These are phyloP conservation scores for Lasiodiplodia sp. DNA, from an alignment of 2,329 filamentous ascomycete species.

Conservation along the genomic window DNA sequence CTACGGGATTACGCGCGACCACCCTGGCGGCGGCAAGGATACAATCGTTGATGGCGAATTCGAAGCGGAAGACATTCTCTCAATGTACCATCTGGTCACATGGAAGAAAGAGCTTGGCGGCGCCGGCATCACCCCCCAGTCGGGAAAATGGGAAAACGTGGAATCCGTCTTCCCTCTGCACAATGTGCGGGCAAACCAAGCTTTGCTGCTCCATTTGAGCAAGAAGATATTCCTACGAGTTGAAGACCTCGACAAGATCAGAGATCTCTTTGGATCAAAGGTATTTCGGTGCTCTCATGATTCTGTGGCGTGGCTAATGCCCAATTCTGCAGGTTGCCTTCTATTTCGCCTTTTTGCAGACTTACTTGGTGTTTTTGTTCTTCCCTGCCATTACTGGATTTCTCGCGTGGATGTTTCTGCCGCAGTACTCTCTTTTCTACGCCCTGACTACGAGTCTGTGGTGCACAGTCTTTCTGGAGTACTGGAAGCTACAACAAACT, in stretches of 20 bases:
- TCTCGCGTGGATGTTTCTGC: constrained; percentile 41
- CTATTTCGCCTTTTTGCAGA: constrained; percentile 46
- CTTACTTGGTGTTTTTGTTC: constrained; percentile 41
- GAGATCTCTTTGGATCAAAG: constrained; percentile 79
- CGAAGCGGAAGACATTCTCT: constrained; percentile 78
- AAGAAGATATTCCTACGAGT: constrained; percentile 72
- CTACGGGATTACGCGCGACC: constrained; percentile 72
- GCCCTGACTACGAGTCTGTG: constrained; percentile 42
- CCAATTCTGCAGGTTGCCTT: constrained; percentile 37
- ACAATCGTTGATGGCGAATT: constrained; percentile 67
- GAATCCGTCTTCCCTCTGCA: constrained; percentile 80
- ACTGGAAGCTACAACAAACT: constrained; percentile 44
- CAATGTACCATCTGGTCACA: constrained; percentile 80
- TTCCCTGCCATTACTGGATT: constrained; percentile 43
- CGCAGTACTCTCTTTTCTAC: constrained; percentile 42
- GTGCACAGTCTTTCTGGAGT: constrained; percentile 46
- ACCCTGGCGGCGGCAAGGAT: constrained; percentile 57
- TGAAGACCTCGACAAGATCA: constrained; percentile 74
- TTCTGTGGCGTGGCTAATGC: background rate
- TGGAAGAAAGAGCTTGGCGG: constrained; percentile 77
- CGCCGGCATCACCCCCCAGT: constrained; percentile 75
- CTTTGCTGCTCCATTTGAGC: constrained; percentile 78
- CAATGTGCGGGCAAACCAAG: constrained; percentile 75
- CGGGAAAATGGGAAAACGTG: constrained; percentile 75
- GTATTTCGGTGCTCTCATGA: constrained; percentile 36